Evolutionary conservation across 345 rosid genomes (phyloP).

Genomic region (Citrus hindsii): DNA sequence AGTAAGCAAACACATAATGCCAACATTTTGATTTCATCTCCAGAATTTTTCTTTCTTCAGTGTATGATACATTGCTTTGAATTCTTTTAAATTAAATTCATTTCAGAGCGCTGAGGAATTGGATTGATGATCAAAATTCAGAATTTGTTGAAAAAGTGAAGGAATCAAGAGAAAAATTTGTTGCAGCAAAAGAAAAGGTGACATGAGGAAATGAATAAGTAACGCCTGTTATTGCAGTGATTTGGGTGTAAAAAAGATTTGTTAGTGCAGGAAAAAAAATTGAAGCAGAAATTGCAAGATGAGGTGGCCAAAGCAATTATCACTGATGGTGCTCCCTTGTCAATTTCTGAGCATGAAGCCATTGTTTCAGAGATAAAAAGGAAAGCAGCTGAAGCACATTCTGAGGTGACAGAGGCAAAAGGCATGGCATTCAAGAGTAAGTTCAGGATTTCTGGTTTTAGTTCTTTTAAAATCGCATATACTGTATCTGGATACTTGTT

Average conservation of each 20-base stretch:
- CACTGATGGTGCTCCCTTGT: conserved; percentile 42
- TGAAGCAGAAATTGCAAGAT: conserved; percentile 50
- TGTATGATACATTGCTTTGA: not conserved
- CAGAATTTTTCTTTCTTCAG: not conserved
- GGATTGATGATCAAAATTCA: conserved; percentile 56
- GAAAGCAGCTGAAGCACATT: conserved; percentile 45
- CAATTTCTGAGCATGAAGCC: conserved; percentile 45
- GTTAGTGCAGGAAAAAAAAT: conserved; percentile 50
- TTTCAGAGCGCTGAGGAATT: conserved; percentile 46
- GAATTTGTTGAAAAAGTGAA: conserved; percentile 38
- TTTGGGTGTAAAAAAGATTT: not conserved
- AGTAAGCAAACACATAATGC: conserved; percentile 21
- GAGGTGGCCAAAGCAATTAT: conserved; percentile 55
- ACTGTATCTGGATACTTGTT: not conserved
- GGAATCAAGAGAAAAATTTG: conserved; percentile 47
- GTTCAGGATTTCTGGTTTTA: conserved; percentile 8
- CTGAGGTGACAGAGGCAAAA: conserved; percentile 42
- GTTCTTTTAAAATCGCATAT: not conserved
- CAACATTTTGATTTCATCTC: not conserved
- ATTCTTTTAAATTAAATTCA: not conserved
- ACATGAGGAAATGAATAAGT: not conserved
- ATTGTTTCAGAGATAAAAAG: conserved; percentile 44
- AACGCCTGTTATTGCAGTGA: not conserved
- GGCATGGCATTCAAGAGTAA: conserved; percentile 41
- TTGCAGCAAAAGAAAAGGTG: conserved; percentile 65